Evolutionary conservation across 2,329 filamentous ascomycete species (phyloP).

Genomic region (Neurospora sp.): DNA sequence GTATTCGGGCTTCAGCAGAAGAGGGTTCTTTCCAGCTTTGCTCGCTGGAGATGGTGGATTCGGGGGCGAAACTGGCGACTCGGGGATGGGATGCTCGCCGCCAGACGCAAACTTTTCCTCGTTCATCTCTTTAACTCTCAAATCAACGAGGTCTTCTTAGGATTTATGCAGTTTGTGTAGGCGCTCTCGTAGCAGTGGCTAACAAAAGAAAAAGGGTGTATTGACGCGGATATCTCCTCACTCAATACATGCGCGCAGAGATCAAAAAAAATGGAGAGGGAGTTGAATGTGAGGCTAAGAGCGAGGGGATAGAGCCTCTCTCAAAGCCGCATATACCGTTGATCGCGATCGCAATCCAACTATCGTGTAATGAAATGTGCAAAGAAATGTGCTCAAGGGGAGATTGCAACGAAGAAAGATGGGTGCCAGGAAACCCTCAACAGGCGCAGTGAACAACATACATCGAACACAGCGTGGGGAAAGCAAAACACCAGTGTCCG

Average conservation of each 20-base stretch:
- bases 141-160: too few relatives aligned
- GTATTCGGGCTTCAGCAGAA: slow-evolving; percentile 13
- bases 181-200: background rate
- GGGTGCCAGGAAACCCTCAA: background rate
- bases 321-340: background rate
- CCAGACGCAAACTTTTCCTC: background rate
- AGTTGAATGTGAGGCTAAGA: background rate
- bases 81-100: background rate
- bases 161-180: background rate
- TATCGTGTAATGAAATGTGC: background rate
- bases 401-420: background rate
- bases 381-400: background rate
- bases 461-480: background rate
- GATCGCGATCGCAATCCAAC: background rate
- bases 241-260: background rate
- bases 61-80: background rate
- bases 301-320: background rate
- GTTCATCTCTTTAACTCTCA: background rate
- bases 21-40: slow-evolving; percentile 7
- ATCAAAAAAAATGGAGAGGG: background rate
- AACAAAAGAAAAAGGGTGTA: background rate
- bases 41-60: background rate
- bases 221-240: background rate
- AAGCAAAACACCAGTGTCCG: background rate
- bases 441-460: background rate